These are phyloP conservation scores for Penicillium angulare DNA, from an alignment of 495 filamentous ascomycete genomes.

Conservation along the genomic window DNA sequence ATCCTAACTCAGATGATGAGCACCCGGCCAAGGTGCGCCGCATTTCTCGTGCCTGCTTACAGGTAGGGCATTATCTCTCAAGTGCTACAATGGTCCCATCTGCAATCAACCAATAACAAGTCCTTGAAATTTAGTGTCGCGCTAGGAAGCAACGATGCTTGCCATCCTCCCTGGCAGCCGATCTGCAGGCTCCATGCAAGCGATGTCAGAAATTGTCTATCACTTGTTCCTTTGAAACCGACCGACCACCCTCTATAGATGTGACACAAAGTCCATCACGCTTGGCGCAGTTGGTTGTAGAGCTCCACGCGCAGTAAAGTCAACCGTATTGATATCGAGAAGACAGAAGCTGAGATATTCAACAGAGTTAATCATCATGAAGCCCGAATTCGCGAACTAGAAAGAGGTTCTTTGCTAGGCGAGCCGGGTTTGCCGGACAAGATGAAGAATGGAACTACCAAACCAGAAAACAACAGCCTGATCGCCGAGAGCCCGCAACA, in stretches of 20 bases:
- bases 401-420: not conserved
- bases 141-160: constrained; percentile 17
- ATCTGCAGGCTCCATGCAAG: constrained; percentile 11
- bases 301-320: constrained; percentile 10
- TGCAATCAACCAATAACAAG: not conserved
- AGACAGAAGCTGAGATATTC: not conserved
- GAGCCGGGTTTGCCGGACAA: not conserved
- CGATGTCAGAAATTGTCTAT: constrained; percentile 10
- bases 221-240: constrained; percentile 17
- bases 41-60: constrained; percentile 13
- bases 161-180: not conserved
- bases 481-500: not conserved
- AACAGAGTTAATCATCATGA: constrained; percentile 20
- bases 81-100: too few relatives aligned
- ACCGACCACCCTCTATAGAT: constrained; percentile 5
- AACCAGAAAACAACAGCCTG: too few relatives aligned
- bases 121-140: constrained; percentile 10
- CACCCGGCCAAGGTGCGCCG: constrained; percentile 5
- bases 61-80: too few relatives aligned
- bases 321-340: not conserved
- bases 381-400: constrained; percentile 13
- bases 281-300: constrained; percentile 17
- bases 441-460: too few relatives aligned
- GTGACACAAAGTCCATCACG: constrained; percentile 11
- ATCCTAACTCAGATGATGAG: constrained; percentile 3